Evolutionary conservation across 768 basidiomycete genomes (phyloP).

Genomic region (Dacryopinax spathularia): DNA sequence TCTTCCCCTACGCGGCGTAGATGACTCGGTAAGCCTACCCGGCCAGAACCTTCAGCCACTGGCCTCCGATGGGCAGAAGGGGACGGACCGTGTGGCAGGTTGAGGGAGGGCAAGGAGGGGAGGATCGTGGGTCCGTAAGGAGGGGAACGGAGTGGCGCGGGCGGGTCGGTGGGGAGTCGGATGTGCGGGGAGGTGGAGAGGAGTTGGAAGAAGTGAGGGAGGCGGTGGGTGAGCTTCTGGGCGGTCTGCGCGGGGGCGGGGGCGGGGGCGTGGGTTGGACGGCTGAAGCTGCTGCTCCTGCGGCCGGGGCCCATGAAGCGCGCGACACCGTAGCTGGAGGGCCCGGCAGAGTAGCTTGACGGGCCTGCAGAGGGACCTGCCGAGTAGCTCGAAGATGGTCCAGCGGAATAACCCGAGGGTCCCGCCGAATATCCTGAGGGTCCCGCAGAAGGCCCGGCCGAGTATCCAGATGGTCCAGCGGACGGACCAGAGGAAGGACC

Average conservation of each 20-base stretch:
- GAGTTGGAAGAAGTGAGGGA: neutral
- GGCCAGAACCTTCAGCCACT: neutral
- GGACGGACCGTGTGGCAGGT: neutral
- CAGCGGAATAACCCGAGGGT: too few relatives aligned
- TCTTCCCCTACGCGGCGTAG: neutral
- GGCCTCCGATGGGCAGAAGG: neutral
- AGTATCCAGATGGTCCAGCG: too few relatives aligned
- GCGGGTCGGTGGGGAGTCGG: neutral
- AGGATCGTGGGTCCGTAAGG: neutral
- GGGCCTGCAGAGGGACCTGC: neutral
- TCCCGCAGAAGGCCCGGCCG: too few relatives aligned
- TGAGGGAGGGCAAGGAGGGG: neutral
- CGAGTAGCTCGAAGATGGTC: neutral
- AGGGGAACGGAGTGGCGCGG: neutral
- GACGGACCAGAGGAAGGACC: too few relatives aligned
- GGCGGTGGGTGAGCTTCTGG: too few relatives aligned
- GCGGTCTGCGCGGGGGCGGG: neutral
- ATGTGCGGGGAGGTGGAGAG: neutral
- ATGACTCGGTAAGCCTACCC: neutral
- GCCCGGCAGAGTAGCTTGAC: neutral
- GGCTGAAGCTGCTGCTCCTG: neutral
- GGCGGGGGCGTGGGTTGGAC: neutral
- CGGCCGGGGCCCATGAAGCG: neutral
- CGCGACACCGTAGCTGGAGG: neutral
- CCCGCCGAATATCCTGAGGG: too few relatives aligned